Evolutionary conservation across 2,329 filamentous ascomycete species (phyloP).

Genomic region (Penicillium sp.): DNA sequence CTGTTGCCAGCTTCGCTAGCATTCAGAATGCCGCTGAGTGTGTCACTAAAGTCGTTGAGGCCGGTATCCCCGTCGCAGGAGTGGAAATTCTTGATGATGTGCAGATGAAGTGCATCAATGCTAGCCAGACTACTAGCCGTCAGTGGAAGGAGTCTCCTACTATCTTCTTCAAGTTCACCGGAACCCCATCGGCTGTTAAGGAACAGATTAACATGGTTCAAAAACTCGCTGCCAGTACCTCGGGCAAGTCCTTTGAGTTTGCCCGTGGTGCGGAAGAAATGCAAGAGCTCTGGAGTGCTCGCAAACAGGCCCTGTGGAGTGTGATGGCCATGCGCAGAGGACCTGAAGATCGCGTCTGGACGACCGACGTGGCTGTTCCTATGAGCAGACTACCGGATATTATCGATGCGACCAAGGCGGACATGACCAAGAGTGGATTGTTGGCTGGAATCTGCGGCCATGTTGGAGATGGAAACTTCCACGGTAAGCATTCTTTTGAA

Average conservation of each 20-base stretch:
- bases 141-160: constrained; percentile 70
- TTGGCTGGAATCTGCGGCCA: constrained; percentile 69
- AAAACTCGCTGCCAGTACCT: constrained; percentile 56
- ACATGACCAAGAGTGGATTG: constrained; percentile 64
- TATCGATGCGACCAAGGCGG: constrained; percentile 68
- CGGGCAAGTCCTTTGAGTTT: constrained; percentile 66
- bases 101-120: constrained; percentile 75
- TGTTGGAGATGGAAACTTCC: constrained; percentile 75
- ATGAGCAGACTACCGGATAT: constrained; percentile 71
- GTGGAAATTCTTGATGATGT: constrained; percentile 90
- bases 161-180: constrained; percentile 74
- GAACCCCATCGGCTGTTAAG: constrained; percentile 63
- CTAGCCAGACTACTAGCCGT: constrained; percentile 45
- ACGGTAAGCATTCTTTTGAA: constrained; percentile 47
- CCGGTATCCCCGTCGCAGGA: constrained; percentile 83
- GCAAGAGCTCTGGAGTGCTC: constrained; percentile 70
- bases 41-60: constrained; percentile 75
- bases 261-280: constrained; percentile 65
- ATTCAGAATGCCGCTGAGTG: constrained; percentile 75
- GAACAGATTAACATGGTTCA: constrained; percentile 64
- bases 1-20: constrained; percentile 66
- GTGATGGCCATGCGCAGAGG: constrained; percentile 65
- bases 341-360: constrained; percentile 68
- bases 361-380: constrained; percentile 78
- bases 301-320: constrained; percentile 74